Evolutionary conservation across 164 flowering plant genomes (phyloP), one percentile per base, ranked within the genome.

Genomic region (Aristolochia contorta): DNA sequence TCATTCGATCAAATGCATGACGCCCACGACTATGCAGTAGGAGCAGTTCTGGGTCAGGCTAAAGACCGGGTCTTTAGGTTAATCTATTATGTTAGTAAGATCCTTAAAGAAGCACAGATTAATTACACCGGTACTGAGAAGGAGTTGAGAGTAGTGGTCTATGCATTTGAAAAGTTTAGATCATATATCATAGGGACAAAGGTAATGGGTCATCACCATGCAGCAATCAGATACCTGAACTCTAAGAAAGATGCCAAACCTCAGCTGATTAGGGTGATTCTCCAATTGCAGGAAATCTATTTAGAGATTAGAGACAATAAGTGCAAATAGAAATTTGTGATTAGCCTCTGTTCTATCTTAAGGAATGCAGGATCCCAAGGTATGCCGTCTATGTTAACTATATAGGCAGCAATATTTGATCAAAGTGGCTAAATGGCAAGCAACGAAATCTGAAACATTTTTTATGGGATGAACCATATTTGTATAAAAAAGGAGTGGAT

Each of bases 1-100:
- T 61, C 62, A 2, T 57, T 66, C 24, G 52, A 71, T 46, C 1
- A 61, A 1, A 61, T 65, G 67, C 67, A 61, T 45, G 62, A 71
- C 58, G 61, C 68, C 0, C 27, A 30, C 24, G 55, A 71, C 16
- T 32, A 20, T 58, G n/a, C 47, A 21, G 20, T 58, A 30, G 61
- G 61, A 5, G 48, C 19, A 30, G 61, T 58, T 13, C 19, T 58
- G 21, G 61, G 61, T 20, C 61, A 58, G 19, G 6, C 30, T 10
- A 43, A 12, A 25, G 52, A 45, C 20, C 6, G 10, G 6, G 24
- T 43, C 16, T 22, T 22, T 14, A 50, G 46, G 9, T 14, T 47
- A 7, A 46, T 59, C 19, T 59, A 59, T 46, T 59, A 59, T 22
- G 62, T 23, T 9, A 59, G 62, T n/a, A 47, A 19, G 23, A 59